Base-by-base conservation (phyloP, 1,139 yeast species). In the Geotrichum candidum region DNA sequence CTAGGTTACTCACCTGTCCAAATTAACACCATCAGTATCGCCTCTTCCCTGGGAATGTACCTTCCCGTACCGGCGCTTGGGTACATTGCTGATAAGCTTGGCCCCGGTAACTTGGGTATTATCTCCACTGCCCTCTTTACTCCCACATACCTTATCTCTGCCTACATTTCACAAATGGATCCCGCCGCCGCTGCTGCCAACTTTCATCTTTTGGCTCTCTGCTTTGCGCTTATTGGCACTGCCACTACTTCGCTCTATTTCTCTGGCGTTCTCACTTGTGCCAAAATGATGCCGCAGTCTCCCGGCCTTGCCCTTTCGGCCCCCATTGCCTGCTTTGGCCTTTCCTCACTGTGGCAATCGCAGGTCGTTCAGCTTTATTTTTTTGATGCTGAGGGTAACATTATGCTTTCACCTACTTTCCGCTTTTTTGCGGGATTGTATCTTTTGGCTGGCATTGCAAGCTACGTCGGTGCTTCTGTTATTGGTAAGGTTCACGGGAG, bases 321-420 rank as follows among this genome's bases (percentile, higher is more conserved):
- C 51, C 98, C 98, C 0, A 92, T 94, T 3, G 84, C 96, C 0
- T 87, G 88, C 65, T 91, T 88, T 73, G 98, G 98, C 0, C 71
- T 90, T 38, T 87, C 96, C 11, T 84, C 96, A 3, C 76, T 88
- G 60, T 74, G 88, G 62, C 83, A 71, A 62, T 68, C 80, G 10
- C 78, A 75, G 64, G 62, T 73, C 46, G 51, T 72, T 68, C 64
- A 71, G 68, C 56, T 55, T n/a, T 63, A 80, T 73, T 56, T 83
- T 87, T 10, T 65, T 13, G 67, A 67, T 23, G 53, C 51, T 4
- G 27, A 27, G 22, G 58, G 58, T 6, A 56, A 52, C n/a, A 54
- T 60, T 25, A 50, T 35, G 6, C 56, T 61, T 6, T 35, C 25
- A 5, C 56, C 53, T 4, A 85, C 87, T 1, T 92, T 89, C 70